Evolutionary conservation across 305 asterid species (phyloP).

Genomic region (Fraxinus nigra): DNA sequence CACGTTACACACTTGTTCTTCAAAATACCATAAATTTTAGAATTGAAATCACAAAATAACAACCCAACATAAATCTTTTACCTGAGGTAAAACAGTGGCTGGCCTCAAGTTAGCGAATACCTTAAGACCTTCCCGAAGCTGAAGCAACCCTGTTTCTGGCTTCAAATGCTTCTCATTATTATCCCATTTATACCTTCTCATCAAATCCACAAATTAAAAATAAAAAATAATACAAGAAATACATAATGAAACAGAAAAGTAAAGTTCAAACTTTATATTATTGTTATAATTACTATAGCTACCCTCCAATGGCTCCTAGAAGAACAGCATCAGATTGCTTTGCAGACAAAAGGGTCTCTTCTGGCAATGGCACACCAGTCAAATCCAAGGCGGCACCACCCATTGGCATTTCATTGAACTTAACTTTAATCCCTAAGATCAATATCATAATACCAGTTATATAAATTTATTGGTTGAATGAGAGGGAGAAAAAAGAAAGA

Average conservation of each 20-base stretch:
- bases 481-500: background rate
- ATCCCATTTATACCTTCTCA: conserved; percentile 92
- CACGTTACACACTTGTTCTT: background rate
- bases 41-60: background rate
- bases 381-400: conserved; percentile 97
- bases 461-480: background rate
- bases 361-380: conserved; percentile 89
- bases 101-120: conserved; percentile 92
- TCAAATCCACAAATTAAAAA: conserved; percentile 4
- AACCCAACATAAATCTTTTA: conserved; percentile 15
- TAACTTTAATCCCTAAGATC: conserved; percentile 57
- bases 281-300: background rate
- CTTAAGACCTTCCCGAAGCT: conserved; percentile 84
- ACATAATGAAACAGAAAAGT: background rate
- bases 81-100: conserved; percentile 93
- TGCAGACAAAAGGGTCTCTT: conserved; percentile 78
- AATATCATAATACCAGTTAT: background rate
- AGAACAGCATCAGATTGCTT: conserved; percentile 86
- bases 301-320: conserved; percentile 99
- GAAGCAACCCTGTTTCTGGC: conserved; percentile 97
- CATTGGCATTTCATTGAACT: conserved; percentile 86
- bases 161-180: conserved; percentile 87
- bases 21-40: background rate
- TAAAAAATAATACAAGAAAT: background rate
- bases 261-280: background rate